These are phyloP conservation scores for Chlamydomonas incerta DNA, from an alignment of 139 green algal species.

Conservation along the genomic window DNA sequence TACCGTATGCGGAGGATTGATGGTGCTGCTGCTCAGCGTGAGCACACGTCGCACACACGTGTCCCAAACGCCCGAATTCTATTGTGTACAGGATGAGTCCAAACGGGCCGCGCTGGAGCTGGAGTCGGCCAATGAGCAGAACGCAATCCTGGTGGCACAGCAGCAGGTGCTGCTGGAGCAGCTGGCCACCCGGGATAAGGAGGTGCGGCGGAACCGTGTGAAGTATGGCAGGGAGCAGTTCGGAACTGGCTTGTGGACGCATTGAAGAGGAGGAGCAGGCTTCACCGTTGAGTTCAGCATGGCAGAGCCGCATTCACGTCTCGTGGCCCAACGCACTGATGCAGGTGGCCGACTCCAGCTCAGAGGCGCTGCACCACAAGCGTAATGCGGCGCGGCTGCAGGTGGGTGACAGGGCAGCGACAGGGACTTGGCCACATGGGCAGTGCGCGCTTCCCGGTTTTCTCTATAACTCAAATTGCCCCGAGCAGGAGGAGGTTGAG, in stretches of 20 bases:
- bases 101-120: not conserved
- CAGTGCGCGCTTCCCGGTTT: no score
- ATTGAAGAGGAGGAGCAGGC: no score
- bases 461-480: no score
- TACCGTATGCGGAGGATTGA: no score
- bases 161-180: constrained; percentile 37
- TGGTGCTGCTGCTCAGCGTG: not conserved
- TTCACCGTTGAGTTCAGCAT: no score
- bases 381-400: constrained; percentile 33
- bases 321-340: no score
- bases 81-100: constrained; percentile 13
- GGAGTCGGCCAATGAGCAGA: constrained; percentile 33
- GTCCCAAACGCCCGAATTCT: no score
- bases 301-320: no score
- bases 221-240: not conserved
- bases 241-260: no score
- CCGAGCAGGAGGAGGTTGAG: constrained; percentile 47
- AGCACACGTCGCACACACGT: no score
- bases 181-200: constrained; percentile 30
- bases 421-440: no score
- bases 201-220: constrained; percentile 33
- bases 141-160: constrained; percentile 21
- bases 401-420: no score
- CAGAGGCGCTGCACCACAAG: constrained; percentile 22
- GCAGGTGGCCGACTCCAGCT: constrained; percentile 31